Conservation (phyloP, 23 red algal species). For the Gracilaria domingensis region DNA sequence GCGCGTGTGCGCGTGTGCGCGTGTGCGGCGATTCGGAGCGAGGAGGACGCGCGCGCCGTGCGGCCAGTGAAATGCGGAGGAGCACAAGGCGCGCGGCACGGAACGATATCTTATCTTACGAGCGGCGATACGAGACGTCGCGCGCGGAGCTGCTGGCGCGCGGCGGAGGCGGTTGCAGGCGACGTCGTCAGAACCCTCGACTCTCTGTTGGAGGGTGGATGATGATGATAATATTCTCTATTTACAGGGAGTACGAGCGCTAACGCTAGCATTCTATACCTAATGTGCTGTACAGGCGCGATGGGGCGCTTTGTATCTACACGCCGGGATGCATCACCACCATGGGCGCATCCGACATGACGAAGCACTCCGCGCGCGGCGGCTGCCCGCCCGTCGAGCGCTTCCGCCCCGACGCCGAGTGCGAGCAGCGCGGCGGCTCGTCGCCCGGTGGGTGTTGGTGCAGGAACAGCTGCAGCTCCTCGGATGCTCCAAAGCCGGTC, state of each 20-base stretch:
- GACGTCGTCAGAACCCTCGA: too few relatives aligned
- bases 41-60: too few relatives aligned
- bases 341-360: constrained; percentile 16
- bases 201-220: too few relatives aligned
- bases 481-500: not conserved
- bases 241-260: too few relatives aligned
- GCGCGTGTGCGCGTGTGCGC: too few relatives aligned
- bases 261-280: too few relatives aligned
- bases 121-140: constrained; percentile 1
- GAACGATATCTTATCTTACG: too few relatives aligned
- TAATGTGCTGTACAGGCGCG: too few relatives aligned
- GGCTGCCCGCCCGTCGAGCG: not conserved
- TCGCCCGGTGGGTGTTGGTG: not conserved
- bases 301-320: not conserved
- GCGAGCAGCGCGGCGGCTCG: not conserved
- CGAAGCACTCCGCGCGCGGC: not conserved
- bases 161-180: not conserved
- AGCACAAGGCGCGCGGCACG: not conserved
- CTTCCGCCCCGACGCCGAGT: not conserved
- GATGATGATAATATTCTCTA: too few relatives aligned
- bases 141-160: too few relatives aligned
- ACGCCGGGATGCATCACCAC: constrained; percentile 23
- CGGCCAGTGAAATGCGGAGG: too few relatives aligned
- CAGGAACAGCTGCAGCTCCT: constrained; percentile 27
- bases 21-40: too few relatives aligned